Percentiles rank a stretch among this genome's conserved stretches.
phyloP scores from a whole-genome alignment of 768 basidiomycete species.

The Leccinellum albellum region DNA sequence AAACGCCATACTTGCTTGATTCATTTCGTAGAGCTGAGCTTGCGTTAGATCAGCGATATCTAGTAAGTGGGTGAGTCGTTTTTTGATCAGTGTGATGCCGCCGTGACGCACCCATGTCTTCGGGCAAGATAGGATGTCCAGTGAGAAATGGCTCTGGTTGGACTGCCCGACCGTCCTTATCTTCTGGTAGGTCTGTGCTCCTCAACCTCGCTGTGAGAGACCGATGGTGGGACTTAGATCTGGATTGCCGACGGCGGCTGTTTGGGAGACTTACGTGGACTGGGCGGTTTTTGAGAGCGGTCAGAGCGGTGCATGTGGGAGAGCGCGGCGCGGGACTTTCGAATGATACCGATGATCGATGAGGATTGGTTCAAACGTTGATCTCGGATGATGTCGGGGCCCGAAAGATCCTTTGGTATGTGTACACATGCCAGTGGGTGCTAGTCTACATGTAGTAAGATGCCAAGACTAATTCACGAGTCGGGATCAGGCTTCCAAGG shows the following conservation, averaged over 20 bases:
- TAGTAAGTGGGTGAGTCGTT: constrained; percentile 12
- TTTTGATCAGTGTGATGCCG: background rate
- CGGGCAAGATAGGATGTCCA: constrained; percentile 28
- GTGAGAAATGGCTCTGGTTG: constrained; percentile 20
- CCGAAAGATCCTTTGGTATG: no score
- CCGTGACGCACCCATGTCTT: constrained; percentile 31
- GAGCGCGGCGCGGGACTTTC: background rate
- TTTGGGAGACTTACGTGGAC: constrained; percentile 21
- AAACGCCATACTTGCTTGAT: constrained; percentile 29
- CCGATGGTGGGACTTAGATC: background rate
- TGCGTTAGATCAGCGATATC: constrained; percentile 33
- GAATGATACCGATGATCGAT: no score
- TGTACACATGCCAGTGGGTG: no score
- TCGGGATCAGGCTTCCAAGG: no score
- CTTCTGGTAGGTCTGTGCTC: constrained; percentile 24
- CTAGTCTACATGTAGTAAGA: no score
- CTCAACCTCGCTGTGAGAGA: constrained; percentile 21
- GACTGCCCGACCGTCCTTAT: constrained; percentile 2
- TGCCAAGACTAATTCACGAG: no score
- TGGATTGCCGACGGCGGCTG: no score
- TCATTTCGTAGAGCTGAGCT: constrained; percentile 38
- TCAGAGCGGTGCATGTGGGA: constrained; percentile 10
- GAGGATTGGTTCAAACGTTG: no score
- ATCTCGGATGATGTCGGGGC: no score
- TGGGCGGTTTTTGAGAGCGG: constrained; percentile 14